phyloP scores from a whole-genome alignment of 164 flowering plant genomes.

The Chimonanthus praecox region DNA sequence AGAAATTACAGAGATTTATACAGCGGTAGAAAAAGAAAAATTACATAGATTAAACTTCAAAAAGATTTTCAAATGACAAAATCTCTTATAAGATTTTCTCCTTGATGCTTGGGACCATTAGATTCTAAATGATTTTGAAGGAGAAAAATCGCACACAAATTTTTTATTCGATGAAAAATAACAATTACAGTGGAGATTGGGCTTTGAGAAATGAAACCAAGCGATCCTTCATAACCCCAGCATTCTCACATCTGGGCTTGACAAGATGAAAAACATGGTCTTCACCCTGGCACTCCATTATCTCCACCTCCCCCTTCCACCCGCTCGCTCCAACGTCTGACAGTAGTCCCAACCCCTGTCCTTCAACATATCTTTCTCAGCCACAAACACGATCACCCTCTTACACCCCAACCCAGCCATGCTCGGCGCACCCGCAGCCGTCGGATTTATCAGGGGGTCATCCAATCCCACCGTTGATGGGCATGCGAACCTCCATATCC shows the following conservation, averaged over 20 bases:
- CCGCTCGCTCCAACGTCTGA: conserved; percentile 25
- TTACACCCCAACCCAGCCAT: conserved; percentile 17
- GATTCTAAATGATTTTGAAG: no score
- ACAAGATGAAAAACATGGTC: conserved; percentile 37
- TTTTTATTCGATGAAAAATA: no score
- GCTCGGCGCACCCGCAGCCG: conserved; percentile 11
- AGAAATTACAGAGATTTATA: no score
- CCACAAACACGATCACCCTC: conserved; percentile 29
- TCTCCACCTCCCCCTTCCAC: conserved; percentile 34
- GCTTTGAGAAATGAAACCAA: not conserved
- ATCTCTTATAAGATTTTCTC: no score
- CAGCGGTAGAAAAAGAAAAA: no score
- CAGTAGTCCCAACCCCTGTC: conserved; percentile 24
- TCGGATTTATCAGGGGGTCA: conserved; percentile 28
- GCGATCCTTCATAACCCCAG: conserved; percentile 8
- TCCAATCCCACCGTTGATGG: conserved; percentile 16
- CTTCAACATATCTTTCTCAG: conserved; percentile 34
- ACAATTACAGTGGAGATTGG: no score
- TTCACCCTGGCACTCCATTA: conserved; percentile 27
- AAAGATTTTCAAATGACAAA: no score
- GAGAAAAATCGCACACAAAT: no score
- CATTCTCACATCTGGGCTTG: conserved; percentile 17
- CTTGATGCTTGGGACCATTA: no score
- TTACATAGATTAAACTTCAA: no score
- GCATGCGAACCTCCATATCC: conserved; percentile 15